Conservation (phyloP, 169 alveolate species). For the Plasmodium gaboni region DNA sequence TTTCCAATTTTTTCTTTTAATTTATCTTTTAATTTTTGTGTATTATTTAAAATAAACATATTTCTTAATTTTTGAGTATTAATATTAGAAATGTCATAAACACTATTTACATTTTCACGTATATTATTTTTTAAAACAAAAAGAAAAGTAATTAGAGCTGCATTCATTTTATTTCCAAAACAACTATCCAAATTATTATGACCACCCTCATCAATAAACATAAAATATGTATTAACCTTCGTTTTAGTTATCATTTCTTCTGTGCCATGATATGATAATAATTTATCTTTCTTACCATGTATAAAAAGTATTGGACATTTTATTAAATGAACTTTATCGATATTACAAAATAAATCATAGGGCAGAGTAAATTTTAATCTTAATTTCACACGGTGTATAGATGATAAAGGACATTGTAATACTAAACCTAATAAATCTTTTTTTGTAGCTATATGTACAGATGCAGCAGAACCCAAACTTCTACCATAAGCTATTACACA, state of each 20-base stretch:
- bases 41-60: slow-evolving; percentile 24
- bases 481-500: slow-evolving; percentile 92
- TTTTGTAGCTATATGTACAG: slow-evolving; percentile 90
- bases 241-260: slow-evolving; percentile 78
- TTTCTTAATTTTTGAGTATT: slow-evolving; percentile 25
- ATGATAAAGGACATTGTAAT: slow-evolving; percentile 91
- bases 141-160: slow-evolving; percentile 61
- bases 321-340: slow-evolving; percentile 87
- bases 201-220: slow-evolving; percentile 81
- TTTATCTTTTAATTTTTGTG: neutral
- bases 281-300: slow-evolving; percentile 94
- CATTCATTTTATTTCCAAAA: slow-evolving; percentile 67
- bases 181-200: slow-evolving; percentile 83
- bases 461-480: slow-evolving; percentile 93
- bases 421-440: slow-evolving; percentile 86
- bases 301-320: slow-evolving; percentile 89
- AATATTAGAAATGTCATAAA: slow-evolving; percentile 30
- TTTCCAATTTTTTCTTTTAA: slow-evolving; percentile 10
- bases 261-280: slow-evolving; percentile 87
- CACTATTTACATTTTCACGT: slow-evolving; percentile 39
- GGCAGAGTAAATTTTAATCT: slow-evolving; percentile 91
- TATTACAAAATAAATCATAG: slow-evolving; percentile 93
- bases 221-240: slow-evolving; percentile 79
- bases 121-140: slow-evolving; percentile 34
- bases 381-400: slow-evolving; percentile 89